Evolutionary conservation across 768 basidiomycete genomes (phyloP).

Genomic region (Mycena filopes): DNA sequence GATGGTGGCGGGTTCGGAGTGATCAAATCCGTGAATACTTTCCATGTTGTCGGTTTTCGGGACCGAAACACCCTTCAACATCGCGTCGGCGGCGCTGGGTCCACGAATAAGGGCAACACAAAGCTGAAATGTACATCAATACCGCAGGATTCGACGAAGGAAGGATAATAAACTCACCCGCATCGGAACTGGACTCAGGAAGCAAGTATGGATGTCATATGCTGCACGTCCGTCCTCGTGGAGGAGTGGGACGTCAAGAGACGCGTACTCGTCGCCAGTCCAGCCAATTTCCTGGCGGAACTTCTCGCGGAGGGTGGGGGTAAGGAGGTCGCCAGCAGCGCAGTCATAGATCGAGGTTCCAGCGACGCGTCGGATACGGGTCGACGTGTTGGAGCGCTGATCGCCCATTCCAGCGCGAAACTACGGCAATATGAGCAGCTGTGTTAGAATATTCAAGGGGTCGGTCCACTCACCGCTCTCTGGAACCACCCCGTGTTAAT

Average conservation of each 20-base stretch:
- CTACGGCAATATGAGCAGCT: background rate
- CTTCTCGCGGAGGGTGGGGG: background rate
- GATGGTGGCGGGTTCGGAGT: background rate
- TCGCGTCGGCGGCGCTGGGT: background rate
- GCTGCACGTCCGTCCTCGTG: background rate
- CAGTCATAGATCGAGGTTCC: background rate
- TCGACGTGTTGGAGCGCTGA: background rate
- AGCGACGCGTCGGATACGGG: background rate
- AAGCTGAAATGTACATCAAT: background rate
- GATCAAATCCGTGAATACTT: slow-evolving; percentile 2
- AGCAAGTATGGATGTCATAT: slow-evolving; percentile 6
- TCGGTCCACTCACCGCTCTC: background rate
- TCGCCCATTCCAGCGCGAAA: background rate
- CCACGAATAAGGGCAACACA: background rate
- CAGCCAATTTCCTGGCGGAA: slow-evolving; percentile 1
- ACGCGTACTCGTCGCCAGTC: background rate
- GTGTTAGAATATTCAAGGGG: background rate
- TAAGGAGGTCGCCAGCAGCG: background rate
- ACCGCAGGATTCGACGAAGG: background rate
- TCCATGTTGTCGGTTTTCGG: slow-evolving; percentile 4
- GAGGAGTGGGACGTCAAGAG: slow-evolving; percentile 2
- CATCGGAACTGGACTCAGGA: slow-evolving; percentile 13
- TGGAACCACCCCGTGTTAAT: background rate
- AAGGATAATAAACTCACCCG: background rate
- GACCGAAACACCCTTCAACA: background rate